These are phyloP conservation scores for Spongospora subterranea DNA, from an alignment of 208 protist genomes.

Conservation along the genomic window DNA sequence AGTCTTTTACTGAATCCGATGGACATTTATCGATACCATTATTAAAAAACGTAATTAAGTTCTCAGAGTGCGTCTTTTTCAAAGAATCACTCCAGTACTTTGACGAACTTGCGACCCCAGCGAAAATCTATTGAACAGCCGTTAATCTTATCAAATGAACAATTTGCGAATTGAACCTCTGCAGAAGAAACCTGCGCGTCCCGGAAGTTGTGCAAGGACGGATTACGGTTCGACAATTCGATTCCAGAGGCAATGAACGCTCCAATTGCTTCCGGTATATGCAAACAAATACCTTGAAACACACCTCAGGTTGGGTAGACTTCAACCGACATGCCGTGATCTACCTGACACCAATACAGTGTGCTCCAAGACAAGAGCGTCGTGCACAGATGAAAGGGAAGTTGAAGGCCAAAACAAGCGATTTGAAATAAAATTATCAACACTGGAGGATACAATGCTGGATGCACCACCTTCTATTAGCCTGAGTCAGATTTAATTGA, in stretches of 20 bases:
- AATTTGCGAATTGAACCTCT: background rate
- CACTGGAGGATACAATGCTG: too few relatives aligned
- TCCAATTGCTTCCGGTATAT: background rate
- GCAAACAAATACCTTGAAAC: background rate
- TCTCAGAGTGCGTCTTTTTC: background rate
- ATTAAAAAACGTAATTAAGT: background rate
- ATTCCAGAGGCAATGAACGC: background rate
- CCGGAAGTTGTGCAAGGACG: constrained; percentile 9
- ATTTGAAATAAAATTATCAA: background rate
- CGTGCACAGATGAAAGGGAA: background rate
- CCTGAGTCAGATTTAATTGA: too few relatives aligned
- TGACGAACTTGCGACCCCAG: background rate
- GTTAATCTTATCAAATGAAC: background rate
- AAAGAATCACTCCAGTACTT: background rate
- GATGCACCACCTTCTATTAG: too few relatives aligned
- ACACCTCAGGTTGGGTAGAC: background rate
- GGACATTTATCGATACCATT: constrained; percentile 3
- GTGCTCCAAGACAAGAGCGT: background rate
- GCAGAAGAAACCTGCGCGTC: background rate
- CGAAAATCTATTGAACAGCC: constrained; percentile 1
- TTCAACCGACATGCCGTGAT: background rate
- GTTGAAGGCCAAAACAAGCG: constrained; percentile 13
- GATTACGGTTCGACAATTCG: background rate
- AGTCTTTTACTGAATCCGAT: constrained; percentile 39
- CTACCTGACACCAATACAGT: background rate